Evolutionary conservation across 2,329 filamentous ascomycete species (phyloP).

Genomic region (Sarocladium strictum): DNA sequence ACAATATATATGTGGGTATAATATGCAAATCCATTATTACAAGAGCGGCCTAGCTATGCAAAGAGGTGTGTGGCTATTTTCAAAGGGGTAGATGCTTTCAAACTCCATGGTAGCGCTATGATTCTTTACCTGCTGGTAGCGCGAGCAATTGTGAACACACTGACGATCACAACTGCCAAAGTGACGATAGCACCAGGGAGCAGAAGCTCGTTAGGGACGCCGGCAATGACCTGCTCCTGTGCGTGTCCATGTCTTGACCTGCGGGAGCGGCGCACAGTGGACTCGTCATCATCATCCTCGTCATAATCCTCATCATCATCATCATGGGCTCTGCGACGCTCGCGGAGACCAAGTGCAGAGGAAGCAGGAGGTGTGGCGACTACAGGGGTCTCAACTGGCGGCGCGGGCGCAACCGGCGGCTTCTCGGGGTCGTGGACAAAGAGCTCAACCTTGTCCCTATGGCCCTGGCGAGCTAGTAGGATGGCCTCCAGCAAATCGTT

Average conservation of each 20-base stretch:
- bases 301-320: conserved; percentile 55
- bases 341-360: conserved; percentile 40
- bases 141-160: conserved; percentile 84
- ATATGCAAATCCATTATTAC: conserved; percentile 4
- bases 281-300: conserved; percentile 44
- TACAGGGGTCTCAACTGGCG: conserved; percentile 33
- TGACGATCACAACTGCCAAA: conserved; percentile 88
- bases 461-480: conserved; percentile 68
- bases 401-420: conserved; percentile 65
- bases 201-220: conserved; percentile 89
- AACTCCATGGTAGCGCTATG: background rate
- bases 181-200: conserved; percentile 92
- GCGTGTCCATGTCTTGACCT: conserved; percentile 33
- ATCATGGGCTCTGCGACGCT: conserved; percentile 40
- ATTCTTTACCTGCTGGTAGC: conserved; percentile 45
- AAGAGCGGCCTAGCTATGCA: conserved; percentile 3
- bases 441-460: conserved; percentile 89
- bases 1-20: background rate
- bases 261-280: conserved; percentile 39
- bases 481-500: conserved; percentile 90
- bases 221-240: conserved; percentile 74
- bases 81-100: background rate
- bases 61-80: conserved; percentile 1
- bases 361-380: conserved; percentile 43
- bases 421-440: conserved; percentile 93